Evolutionary conservation across 495 filamentous ascomycete species (phyloP), one percentile per base, ranked within the genome.

Genomic region (Hypomontagnella submonticulosa): DNA sequence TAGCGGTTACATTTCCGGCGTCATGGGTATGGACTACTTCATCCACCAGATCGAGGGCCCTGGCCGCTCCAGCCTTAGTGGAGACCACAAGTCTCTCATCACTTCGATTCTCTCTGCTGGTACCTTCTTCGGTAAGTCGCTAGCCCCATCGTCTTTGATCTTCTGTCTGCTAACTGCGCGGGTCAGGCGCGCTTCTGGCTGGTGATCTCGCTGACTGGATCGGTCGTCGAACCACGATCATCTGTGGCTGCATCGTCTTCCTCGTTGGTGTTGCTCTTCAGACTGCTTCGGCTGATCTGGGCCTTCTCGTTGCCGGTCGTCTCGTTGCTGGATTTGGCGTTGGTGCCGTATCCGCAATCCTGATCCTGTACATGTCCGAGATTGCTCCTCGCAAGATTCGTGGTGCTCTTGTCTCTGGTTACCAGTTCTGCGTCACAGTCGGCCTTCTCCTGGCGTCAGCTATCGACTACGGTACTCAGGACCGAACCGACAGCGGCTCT

Each of bases 281-380:
- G 79, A 83, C 54, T 13, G 67, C 66, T 50, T 71, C 63, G 1
- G 68, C 63, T 9, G 69, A 74, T 5, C 70, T 81, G 13, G 74
- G 79, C 37, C 79, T 89, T 30, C 84, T 92, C 33, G 85, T 90
- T 3, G 85, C 83, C 27, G 90, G 90, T 71, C 88, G 90, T 81
- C 72, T 91, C 56, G 78, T 92, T 67, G 86, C 88, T 34, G 90
- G 90, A 62, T 76, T 91, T 57, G 90, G 90, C 75, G 85, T 92
- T 49, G 90, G 90, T 55, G 89, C 91, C 60, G 88, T 90, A 53
- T 90, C 87, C 1, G 88, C 89, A 60, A 85, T 90, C 70, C 84
- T 90, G 75, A 89, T 91, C 72, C 80, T 91, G 33, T 90, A 91
- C 82, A 90, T 91, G 89, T 89, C 87, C 30, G 89, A 90, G 71